phyloP scores from a whole-genome alignment of 192 early-diverging fungal genomes.

The Linnemannia elongata region DNA sequence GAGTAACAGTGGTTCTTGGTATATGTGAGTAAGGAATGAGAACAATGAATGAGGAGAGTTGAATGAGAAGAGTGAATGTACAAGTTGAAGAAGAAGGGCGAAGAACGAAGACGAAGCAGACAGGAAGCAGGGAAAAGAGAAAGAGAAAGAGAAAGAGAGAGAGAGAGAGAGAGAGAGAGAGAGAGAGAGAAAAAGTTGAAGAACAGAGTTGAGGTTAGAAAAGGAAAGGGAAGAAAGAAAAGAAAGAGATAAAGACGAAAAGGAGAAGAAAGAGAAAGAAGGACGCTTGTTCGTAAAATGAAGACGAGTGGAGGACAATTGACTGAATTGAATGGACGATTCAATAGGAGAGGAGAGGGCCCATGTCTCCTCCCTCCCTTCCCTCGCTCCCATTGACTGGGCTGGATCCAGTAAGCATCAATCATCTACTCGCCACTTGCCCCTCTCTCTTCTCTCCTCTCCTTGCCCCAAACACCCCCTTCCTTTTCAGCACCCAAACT shows the following conservation, averaged over 20 bases:
- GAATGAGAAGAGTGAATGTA: slow-evolving; percentile 1
- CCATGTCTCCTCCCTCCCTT: too few relatives aligned
- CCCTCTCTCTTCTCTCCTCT: too few relatives aligned
- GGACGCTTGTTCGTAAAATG: not conserved
- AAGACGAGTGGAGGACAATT: not conserved
- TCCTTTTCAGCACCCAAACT: too few relatives aligned
- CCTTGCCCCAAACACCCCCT: too few relatives aligned
- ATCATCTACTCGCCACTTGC: too few relatives aligned
- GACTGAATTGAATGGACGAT: not conserved
- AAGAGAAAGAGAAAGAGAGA: not conserved
- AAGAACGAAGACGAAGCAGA: not conserved
- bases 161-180: not conserved
- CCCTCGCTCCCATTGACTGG: too few relatives aligned
- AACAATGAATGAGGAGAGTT: not conserved
- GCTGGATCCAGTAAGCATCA: too few relatives aligned
- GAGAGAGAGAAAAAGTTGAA: not conserved
- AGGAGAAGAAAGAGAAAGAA: not conserved
- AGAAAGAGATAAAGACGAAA: not conserved
- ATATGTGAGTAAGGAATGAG: not conserved
- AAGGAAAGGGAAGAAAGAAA: not conserved
- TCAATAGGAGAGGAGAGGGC: too few relatives aligned
- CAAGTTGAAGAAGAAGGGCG: not conserved
- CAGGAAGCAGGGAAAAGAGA: not conserved
- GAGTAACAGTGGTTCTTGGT: not conserved
- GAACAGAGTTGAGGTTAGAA: not conserved